A percentile compares a stretch with the other conserved stretches of the same genome.
Evolutionary conservation across 1,139 yeast genomes (phyloP).

Genomic region (Groenewaldozyma auringiensis): DNA sequence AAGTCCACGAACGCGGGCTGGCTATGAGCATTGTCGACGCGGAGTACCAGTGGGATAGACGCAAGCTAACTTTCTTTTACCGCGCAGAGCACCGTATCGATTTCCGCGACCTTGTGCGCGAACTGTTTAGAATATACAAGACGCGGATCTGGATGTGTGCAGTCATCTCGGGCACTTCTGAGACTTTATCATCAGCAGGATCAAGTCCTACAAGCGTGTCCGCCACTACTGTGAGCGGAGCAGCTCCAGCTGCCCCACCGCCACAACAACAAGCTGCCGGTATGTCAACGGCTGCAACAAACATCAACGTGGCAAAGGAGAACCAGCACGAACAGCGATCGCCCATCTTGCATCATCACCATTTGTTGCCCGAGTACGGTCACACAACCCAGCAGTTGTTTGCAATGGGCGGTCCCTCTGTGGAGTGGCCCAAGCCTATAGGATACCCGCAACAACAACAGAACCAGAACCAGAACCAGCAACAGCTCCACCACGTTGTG

Average conservation of each 20-base stretch:
- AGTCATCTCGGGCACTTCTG: constrained; percentile 31
- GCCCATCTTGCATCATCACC: neutral
- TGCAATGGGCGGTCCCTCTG: neutral
- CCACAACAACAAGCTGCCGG: neutral
- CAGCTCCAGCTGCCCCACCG: neutral
- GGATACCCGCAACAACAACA: neutral
- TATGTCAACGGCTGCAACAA: neutral
- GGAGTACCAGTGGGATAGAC: constrained; percentile 92
- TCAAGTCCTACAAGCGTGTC: neutral
- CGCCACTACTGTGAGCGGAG: neutral
- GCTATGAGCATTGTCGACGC: constrained; percentile 56
- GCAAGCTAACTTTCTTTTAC: constrained; percentile 88
- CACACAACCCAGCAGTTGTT: constrained; percentile 1
- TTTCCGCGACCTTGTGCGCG: constrained; percentile 86
- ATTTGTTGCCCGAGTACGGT: neutral
- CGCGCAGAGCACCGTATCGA: constrained; percentile 78
- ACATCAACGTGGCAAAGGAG: neutral
- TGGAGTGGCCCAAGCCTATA: constrained; percentile 1
- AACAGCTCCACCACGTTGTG: neutral
- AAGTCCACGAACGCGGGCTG: constrained; percentile 43
- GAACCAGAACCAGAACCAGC: neutral
- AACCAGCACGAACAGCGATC: neutral
- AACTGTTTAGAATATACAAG: constrained; percentile 84
- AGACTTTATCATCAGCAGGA: neutral
- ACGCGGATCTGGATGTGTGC: constrained; percentile 98